These are phyloP conservation scores for Rutstroemia sydowiana DNA, from an alignment of 2,329 filamentous ascomycete genomes.

Conservation along the genomic window DNA sequence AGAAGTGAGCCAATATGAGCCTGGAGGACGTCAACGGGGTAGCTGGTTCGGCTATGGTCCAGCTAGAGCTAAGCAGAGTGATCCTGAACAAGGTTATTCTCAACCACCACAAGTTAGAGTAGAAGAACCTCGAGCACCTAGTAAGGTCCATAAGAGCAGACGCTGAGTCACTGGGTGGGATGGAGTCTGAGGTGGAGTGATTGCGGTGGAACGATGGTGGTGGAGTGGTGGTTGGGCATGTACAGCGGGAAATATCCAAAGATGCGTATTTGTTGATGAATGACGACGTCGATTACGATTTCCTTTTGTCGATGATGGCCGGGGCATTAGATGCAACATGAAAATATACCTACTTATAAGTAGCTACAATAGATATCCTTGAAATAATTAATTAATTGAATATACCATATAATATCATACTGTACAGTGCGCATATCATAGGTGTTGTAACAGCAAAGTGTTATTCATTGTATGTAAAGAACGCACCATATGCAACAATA, in stretches of 20 bases:
- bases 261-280: neutral
- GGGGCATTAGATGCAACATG: neutral
- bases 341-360: neutral
- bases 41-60: constrained; percentile 30
- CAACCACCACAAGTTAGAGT: neutral
- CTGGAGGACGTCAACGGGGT: constrained; percentile 10
- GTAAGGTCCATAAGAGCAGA: constrained; percentile 7
- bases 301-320: constrained; percentile 1
- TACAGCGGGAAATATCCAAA: no score
- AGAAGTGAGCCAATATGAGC: constrained; percentile 12
- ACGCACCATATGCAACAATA: no score
- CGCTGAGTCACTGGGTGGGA: neutral
- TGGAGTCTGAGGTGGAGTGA: neutral
- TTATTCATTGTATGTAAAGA: no score
- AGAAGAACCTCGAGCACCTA: neutral
- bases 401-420: no score
- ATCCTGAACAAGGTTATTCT: constrained; percentile 22
- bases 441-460: no score
- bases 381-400: no score
- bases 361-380: no score
- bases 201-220: no score
- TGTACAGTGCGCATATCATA: no score
- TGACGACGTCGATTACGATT: constrained; percentile 1
- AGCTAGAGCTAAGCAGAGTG: constrained; percentile 26
- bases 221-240: no score